Conservation (phyloP, 2,329 filamentous ascomycete genomes). For the Fusarium sp. region DNA sequence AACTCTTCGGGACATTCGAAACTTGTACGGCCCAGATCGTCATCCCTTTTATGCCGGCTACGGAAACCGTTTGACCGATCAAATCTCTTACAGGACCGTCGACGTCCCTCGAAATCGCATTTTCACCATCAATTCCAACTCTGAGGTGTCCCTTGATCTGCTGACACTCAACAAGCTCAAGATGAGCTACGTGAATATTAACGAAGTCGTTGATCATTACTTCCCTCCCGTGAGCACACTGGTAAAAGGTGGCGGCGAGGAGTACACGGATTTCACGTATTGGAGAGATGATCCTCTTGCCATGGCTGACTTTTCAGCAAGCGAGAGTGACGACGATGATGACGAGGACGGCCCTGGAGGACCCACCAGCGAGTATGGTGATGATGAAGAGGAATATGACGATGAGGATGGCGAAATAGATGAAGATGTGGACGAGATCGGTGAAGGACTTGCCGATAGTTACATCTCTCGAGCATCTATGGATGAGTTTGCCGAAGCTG, state of each 20-base stretch:
- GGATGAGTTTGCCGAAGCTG: constrained; percentile 53
- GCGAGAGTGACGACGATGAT: constrained; percentile 69
- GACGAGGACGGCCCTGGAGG: constrained; percentile 65
- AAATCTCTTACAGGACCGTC: constrained; percentile 93
- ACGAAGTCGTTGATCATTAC: constrained; percentile 97
- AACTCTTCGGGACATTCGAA: constrained; percentile 91
- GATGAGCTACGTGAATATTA: constrained; percentile 96
- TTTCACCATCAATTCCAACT: constrained; percentile 98
- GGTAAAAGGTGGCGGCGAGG: constrained; percentile 88
- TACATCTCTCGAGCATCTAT: constrained; percentile 44
- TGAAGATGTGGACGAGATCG: constrained; percentile 53
- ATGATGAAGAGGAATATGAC: constrained; percentile 56
- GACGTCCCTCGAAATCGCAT: constrained; percentile 95
- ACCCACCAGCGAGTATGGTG: constrained; percentile 55
- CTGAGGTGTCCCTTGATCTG: constrained; percentile 91
- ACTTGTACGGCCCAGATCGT: constrained; percentile 78
- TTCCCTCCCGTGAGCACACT: constrained; percentile 92
- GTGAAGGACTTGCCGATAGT: constrained; percentile 43
- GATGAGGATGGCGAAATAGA: constrained; percentile 55
- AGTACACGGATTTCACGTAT: constrained; percentile 97
- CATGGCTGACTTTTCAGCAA: constrained; percentile 87
- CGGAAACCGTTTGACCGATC: constrained; percentile 95
- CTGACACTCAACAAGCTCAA: constrained; percentile 93
- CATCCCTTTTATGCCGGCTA: constrained; percentile 97
- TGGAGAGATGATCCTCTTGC: constrained; percentile 90